Base-by-base conservation (phyloP, 768 basidiomycete genomes). In the Termitomyces sp. region DNA sequence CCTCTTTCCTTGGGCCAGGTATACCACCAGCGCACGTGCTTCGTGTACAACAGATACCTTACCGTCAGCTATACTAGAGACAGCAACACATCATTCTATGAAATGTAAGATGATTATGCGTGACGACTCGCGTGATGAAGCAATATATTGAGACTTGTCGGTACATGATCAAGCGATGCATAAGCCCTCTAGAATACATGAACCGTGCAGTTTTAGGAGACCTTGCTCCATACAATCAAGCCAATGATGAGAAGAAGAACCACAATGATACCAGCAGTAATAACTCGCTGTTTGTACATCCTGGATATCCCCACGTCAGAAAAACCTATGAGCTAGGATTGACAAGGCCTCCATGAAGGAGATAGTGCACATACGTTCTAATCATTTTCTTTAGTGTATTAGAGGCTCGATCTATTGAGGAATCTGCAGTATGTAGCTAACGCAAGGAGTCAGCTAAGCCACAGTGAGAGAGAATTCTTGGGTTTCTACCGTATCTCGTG, bases 331-430 rank as follows among this genome's bases (percentile, higher is more conserved):
- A 57, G 63, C 44, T 59, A 59, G 59, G 42, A 34, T 57, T 50
- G 49, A 52, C 41, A 41, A 57, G 52, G 61, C 58, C 62, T 57
- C 35, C 57, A 52, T 48, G 55, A 25, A 56, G 48, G 19, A 52
- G 49, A 48, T 45, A 27, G 28, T 9, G 41, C 47, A 75, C 86
- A 62, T 70, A 97, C 97, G 92, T 85, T 75, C 88, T 80, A 55
- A 98, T 89, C 96, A 98, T 98, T 72, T 89, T 88, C 77, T 89
- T 96, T 50, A 99, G 73, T 42, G 95, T 98, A 12, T 86, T 86
- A 3, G 92, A 88, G 28, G 97, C 96, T 39, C 90, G 82, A 70
- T 95, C 93, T 65, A 99, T 94, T 5, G 89, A 86, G 19, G 80
- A 79, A 66, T 98, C 95, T 34, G 96, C 94, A 42, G 86, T 81